phyloP scores from a whole-genome alignment of 331 rosid genomes.

The Arachis monticola region DNA sequence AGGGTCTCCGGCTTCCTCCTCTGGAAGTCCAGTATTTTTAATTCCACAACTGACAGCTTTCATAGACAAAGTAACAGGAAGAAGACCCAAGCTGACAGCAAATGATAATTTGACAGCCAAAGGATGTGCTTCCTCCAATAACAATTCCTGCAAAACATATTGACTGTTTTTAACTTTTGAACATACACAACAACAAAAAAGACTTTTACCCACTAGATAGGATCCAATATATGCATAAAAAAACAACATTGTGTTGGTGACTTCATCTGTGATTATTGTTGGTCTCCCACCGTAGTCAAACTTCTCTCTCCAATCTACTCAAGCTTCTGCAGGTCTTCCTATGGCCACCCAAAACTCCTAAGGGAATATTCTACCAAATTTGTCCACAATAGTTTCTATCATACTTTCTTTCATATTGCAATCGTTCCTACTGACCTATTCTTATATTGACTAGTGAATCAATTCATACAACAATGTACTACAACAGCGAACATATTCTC shows the following conservation, averaged over 20 bases:
- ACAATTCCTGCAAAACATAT: constrained; percentile 64
- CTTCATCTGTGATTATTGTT: neutral
- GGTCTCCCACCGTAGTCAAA: neutral
- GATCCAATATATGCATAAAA: neutral
- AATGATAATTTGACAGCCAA: constrained; percentile 82
- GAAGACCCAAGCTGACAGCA: constrained; percentile 86
- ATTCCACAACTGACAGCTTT: constrained; percentile 89
- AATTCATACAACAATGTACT: neutral
- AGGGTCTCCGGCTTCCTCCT: constrained; percentile 74
- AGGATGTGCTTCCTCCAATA: constrained; percentile 89
- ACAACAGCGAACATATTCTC: neutral
- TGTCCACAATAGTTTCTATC: neutral
- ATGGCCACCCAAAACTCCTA: neutral
- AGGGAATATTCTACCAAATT: neutral
- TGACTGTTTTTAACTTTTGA: constrained; percentile 11
- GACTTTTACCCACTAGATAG: neutral
- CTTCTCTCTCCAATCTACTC: neutral
- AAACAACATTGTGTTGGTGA: neutral
- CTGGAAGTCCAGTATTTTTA: constrained; percentile 75
- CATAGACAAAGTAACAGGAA: constrained; percentile 82
- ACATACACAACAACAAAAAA: neutral
- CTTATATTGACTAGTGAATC: neutral
- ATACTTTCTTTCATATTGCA: neutral
- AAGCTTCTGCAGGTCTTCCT: neutral
- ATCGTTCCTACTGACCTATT: neutral